Percentiles rank a stretch among this genome's conserved stretches.
Conservation (phyloP, 2,329 filamentous ascomycete species). For the Dothistroma septosporum region DNA sequence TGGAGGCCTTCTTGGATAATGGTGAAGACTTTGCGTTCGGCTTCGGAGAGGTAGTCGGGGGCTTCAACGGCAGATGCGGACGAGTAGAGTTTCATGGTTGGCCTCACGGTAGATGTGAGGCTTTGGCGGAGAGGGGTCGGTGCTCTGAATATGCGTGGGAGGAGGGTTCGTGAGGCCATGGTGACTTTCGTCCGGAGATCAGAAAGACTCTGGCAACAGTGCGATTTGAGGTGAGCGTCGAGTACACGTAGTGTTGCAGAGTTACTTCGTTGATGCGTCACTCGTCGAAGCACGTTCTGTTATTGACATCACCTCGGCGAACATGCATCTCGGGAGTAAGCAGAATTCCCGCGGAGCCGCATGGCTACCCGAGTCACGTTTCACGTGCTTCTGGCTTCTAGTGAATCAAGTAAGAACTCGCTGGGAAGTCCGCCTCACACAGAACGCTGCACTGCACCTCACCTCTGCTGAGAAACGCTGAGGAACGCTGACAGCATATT, state of each 20-base stretch:
- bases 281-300: not conserved
- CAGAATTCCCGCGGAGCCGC: conserved; percentile 1
- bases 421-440: not conserved
- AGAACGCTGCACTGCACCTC: not conserved
- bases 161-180: not conserved
- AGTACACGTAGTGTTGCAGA: not conserved
- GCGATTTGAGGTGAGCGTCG: not conserved
- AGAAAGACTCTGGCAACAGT: not conserved
- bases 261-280: not conserved
- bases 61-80: conserved; percentile 30
- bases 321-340: not conserved
- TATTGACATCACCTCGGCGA: conserved; percentile 7
- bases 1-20: conserved; percentile 42
- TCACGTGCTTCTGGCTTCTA: not conserved
- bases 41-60: conserved; percentile 46
- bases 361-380: not conserved
- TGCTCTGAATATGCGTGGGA: not conserved
- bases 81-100: conserved; percentile 1
- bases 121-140: not conserved
- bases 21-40: conserved; percentile 46
- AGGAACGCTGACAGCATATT: not conserved
- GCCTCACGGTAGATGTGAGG: not conserved
- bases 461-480: not conserved
- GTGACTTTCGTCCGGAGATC: not conserved
- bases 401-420: not conserved